Evolutionary conservation across 352 stramenopile species (phyloP), one percentile per base, ranked within the genome.

Genomic region (Thalassiosira hispida): DNA sequence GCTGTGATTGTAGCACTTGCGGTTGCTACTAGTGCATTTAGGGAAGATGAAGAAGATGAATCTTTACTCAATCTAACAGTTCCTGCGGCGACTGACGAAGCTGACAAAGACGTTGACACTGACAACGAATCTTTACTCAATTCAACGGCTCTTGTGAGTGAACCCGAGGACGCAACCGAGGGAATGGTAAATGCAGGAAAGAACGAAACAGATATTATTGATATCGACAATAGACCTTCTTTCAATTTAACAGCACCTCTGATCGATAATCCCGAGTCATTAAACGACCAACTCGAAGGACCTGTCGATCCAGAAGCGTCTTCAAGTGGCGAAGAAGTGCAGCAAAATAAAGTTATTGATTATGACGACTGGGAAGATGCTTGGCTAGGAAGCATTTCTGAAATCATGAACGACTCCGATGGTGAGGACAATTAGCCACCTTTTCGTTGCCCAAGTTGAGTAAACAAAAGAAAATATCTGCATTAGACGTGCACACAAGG

Each of bases 361-460:
- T 40, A 75, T 33, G 62, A 80, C 3, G 52, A 65, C 29, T 44
- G 47, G 2, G 60, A 18, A 12, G 68, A 70, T 25, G 63, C 47
- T 16, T 62, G 57, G 69, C 38, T 81, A 2, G 51, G 23, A 60
- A 23, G 52, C 23, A 40, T 81, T 33, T 53, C 27, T 47, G 56
- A 81, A 49, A 81, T 81, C 16, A 63, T 63, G 16, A 59, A 70
- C 16, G 69, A 71, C 4, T 25, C 22, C 23, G 68, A 77, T 44
- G 52, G n/a, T 20, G 44, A 70, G 20, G 56, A 63, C 35, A 40
- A 65, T 18, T 42, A 42, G 35, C n/a, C n/a, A n/a, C 29, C n/a
- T n/a, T n/a, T n/a, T n/a, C n/a, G n/a, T n/a, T n/a, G n/a, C n/a
- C n/a, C n/a, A n/a, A n/a, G n/a, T n/a, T n/a, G n/a, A n/a, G n/a